Conservation (phyloP, 345 rosid genomes). For the Rhodamnia argentea region DNA sequence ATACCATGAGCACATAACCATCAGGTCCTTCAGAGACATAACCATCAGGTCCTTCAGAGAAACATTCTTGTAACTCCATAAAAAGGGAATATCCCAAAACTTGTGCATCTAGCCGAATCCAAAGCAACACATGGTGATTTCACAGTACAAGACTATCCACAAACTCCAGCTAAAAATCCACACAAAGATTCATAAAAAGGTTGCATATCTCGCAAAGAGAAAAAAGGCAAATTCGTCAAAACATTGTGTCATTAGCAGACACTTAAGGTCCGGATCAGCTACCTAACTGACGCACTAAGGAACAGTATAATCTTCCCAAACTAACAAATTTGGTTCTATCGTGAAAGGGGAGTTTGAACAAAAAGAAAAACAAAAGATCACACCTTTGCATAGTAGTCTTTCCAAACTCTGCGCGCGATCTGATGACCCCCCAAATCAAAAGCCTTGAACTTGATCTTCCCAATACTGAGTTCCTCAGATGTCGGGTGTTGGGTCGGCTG, state of each 20-base stretch:
- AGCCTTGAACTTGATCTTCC: constrained; percentile 79
- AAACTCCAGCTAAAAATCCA: neutral
- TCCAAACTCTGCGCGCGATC: constrained; percentile 82
- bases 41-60: neutral
- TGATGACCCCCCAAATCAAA: constrained; percentile 81
- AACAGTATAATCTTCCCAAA: neutral
- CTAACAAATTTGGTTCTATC: neutral
- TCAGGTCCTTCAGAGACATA: neutral
- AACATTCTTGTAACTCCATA: neutral
- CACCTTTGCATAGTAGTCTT: constrained; percentile 72
- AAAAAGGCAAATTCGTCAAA: neutral
- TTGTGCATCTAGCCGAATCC: neutral
- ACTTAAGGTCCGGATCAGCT: neutral
- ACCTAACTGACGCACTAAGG: neutral
- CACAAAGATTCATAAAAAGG: neutral
- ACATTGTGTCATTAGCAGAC: neutral
- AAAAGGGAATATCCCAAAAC: neutral
- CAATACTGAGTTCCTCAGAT: constrained; percentile 70
- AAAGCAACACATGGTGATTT: neutral
- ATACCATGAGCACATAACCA: neutral
- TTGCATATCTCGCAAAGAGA: neutral
- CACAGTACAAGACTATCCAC: neutral
- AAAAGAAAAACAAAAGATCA: neutral
- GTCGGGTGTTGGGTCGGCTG: constrained; percentile 76
- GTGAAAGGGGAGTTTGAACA: neutral